These are phyloP conservation scores for Debaryomyces robertsiae DNA, from an alignment of 1,139 yeast species.

Conservation along the genomic window DNA sequence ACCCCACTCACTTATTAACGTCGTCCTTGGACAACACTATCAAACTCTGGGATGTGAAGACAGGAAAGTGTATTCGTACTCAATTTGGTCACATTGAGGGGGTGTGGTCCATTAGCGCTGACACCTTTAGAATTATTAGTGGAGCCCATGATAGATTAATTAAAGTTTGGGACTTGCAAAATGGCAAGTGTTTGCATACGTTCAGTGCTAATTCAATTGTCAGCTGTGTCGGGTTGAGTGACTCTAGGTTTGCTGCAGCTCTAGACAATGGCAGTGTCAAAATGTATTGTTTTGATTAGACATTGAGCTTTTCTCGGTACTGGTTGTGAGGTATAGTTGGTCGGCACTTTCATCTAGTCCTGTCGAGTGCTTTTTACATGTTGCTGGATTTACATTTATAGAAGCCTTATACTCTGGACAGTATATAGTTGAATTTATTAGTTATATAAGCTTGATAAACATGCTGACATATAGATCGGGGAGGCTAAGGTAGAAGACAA, in stretches of 20 bases:
- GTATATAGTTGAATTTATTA: too few relatives aligned
- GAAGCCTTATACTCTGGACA: too few relatives aligned
- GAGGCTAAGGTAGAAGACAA: too few relatives aligned
- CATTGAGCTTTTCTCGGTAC: not conserved
- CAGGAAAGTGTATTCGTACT: constrained; percentile 88
- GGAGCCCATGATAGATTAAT: constrained; percentile 92
- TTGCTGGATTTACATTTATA: too few relatives aligned
- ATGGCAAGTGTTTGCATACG: constrained; percentile 91
- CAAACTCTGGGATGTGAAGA: constrained; percentile 85
- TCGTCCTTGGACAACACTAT: constrained; percentile 93
- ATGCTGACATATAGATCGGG: too few relatives aligned
- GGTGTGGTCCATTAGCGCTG: constrained; percentile 95
- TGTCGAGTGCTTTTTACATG: too few relatives aligned
- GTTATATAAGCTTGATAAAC: too few relatives aligned
- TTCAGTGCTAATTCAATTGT: constrained; percentile 78
- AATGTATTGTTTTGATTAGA: constrained; percentile 72
- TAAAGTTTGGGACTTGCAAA: constrained; percentile 94
- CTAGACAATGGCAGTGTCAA: constrained; percentile 84
- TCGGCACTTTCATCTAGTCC: too few relatives aligned
- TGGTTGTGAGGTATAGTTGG: too few relatives aligned
- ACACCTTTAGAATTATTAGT: constrained; percentile 87
- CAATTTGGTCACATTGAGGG: constrained; percentile 98
- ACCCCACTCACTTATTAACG: constrained; percentile 81
- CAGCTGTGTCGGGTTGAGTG: constrained; percentile 86
- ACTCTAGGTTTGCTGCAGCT: constrained; percentile 86